These are phyloP conservation scores for Tinospora cordifolia DNA, from an alignment of 164 flowering plant species.

Conservation along the genomic window DNA sequence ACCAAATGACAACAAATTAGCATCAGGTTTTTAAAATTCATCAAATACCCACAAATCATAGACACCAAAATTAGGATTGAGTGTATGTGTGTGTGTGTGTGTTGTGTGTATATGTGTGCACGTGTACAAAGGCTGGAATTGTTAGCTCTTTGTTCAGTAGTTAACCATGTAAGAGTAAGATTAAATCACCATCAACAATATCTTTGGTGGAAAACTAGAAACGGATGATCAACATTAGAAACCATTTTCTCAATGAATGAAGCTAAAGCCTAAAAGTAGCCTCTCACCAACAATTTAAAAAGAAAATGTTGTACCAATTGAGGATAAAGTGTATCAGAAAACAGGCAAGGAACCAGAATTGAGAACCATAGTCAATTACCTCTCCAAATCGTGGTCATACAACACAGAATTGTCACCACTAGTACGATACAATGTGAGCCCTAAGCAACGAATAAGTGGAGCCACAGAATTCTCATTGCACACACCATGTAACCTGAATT, in stretches of 20 bases:
- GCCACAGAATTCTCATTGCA: conserved; percentile 96
- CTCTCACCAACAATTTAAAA: too few species aligned
- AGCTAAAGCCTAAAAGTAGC: not conserved
- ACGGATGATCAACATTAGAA: not conserved
- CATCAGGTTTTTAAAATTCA: too few species aligned
- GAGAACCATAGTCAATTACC: conserved; percentile 32
- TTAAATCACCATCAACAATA: not conserved
- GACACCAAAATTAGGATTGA: too few species aligned
- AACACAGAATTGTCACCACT: conserved; percentile 87
- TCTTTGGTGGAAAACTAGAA: not conserved
- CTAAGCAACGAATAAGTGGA: conserved; percentile 67
- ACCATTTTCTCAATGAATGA: not conserved
- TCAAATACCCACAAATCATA: too few species aligned
- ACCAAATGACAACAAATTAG: too few species aligned
- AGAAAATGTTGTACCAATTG: too few species aligned
- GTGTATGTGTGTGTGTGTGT: too few species aligned
- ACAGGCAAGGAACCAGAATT: not conserved
- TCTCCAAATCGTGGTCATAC: conserved; percentile 91
- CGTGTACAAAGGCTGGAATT: not conserved
- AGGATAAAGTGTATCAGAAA: not conserved
- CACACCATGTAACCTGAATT: conserved; percentile 83
- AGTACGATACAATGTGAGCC: conserved; percentile 81
- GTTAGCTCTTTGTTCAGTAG: not conserved
- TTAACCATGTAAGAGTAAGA: not conserved
- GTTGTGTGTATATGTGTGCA: too few species aligned